Evolutionary conservation across 345 rosid genomes (phyloP).

Genomic region (Arabis alpina): DNA sequence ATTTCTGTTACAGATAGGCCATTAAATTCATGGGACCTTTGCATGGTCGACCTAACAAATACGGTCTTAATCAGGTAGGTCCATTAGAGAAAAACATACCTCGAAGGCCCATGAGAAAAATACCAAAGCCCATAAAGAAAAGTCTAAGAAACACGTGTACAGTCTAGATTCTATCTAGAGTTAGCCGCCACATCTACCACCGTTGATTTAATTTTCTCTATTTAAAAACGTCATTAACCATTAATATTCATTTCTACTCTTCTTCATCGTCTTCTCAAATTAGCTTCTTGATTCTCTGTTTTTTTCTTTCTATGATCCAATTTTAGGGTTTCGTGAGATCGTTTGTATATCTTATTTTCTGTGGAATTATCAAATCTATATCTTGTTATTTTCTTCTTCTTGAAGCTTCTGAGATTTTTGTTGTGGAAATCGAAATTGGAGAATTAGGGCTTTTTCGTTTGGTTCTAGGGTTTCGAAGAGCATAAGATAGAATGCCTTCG

Average conservation of each 20-base stretch:
- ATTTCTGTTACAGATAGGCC: no score
- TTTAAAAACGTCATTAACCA: slow-evolving; percentile 18
- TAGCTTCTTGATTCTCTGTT: slow-evolving; percentile 18
- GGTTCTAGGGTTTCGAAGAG: slow-evolving; percentile 77
- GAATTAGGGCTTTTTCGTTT: slow-evolving; percentile 42
- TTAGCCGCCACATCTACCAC: slow-evolving; percentile 24
- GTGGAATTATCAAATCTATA: neutral
- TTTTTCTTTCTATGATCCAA: slow-evolving; percentile 22
- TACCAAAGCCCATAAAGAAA: slow-evolving; percentile 30
- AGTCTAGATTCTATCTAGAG: neutral
- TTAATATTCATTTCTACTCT: neutral
- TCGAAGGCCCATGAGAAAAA: neutral
- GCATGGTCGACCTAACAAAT: neutral
- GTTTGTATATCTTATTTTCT: neutral
- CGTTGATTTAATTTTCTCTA: slow-evolving; percentile 11
- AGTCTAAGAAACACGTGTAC: slow-evolving; percentile 32
- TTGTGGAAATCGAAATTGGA: slow-evolving; percentile 7
- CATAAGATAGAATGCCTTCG: slow-evolving; percentile 77
- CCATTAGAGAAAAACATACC: slow-evolving; percentile 4
- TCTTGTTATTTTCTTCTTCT: neutral
- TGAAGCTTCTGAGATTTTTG: slow-evolving; percentile 1
- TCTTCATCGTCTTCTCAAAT: slow-evolving; percentile 22
- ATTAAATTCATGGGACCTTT: neutral
- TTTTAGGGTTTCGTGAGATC: neutral
- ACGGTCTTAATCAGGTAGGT: neutral